Evolutionary conservation across 2,329 filamentous ascomycete genomes (phyloP), one percentile per base, ranked within the genome.

Genomic region (Ilyonectria destructans): DNA sequence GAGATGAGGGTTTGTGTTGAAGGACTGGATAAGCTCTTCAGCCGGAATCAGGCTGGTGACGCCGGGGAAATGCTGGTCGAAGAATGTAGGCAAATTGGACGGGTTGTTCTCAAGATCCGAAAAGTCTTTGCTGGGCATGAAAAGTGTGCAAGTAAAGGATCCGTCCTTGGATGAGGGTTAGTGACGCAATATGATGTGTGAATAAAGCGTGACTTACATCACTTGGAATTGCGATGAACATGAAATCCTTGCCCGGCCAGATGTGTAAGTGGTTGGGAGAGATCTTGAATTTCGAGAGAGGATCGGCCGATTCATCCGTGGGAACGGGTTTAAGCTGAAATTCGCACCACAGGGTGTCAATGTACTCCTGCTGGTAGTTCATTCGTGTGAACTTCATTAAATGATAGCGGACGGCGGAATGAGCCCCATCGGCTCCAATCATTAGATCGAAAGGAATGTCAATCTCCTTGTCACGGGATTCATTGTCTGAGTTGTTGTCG

Each of bases 301-400:
- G 71, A 40, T 81, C 79, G 31, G 77, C 71, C 5, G 70, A 69
- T 13, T 70, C 52, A 8, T 72, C 60, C 0, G 75, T 74, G 2
- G 81, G 69, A 33, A 80, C 80, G 1, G 93, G 87, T 21, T 88
- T 85, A 69, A 99, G 94, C 57, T 91, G 91, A 78, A 99, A 98
- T 78, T 99, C 96, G 80, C 96, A 98, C 96, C 96, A 99, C 6
- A 98, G 84, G 0, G 95, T 96, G 80, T 98, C 96, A 78, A 99
- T 96, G 80, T 99, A 99, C 75, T 94, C 90, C 79, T 99, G 96
- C 74, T 93, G 88, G 78, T 97, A 99, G 82, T 96, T 90, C 89
- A 98, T 94, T 12, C 93, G 90, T 1, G 92, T 89, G 76, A 90
- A 98, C 82, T 98, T 98, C 96, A 99, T 99, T 82, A 99, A 85